These are phyloP conservation scores for Phialocephala subalpina DNA, from an alignment of 2,329 filamentous ascomycete species.

Conservation along the genomic window DNA sequence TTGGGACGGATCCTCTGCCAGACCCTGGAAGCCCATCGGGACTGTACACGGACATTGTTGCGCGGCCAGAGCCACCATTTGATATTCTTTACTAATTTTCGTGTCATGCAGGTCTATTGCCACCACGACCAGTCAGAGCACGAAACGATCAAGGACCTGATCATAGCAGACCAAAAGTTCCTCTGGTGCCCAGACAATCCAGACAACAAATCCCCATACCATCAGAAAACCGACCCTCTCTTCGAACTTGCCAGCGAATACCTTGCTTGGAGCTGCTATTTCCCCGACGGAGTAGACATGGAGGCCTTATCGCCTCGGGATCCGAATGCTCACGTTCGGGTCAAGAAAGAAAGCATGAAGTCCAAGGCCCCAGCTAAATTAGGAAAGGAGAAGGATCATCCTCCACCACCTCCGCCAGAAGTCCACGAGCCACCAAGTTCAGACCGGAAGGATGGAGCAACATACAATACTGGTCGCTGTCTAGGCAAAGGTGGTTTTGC, in stretches of 20 bases:
- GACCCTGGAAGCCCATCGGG: conserved; percentile 26
- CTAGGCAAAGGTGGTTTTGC: conserved; percentile 85
- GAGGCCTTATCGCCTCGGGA: conserved; percentile 72
- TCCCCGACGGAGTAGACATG: conserved; percentile 58
- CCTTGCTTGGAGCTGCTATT: conserved; percentile 37
- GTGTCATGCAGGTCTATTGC: conserved; percentile 41
- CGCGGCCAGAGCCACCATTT: conserved; percentile 30
- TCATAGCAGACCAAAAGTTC: conserved; percentile 22
- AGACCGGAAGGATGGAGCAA: conserved; percentile 73
- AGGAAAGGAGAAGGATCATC: conserved; percentile 67
- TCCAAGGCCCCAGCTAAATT: conserved; percentile 59
- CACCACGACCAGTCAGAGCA: conserved; percentile 34
- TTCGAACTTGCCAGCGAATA: conserved; percentile 27
- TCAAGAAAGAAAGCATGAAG: conserved; percentile 50
- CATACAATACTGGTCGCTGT: conserved; percentile 77
- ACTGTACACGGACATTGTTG: conserved; percentile 30
- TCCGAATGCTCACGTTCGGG: conserved; percentile 65
- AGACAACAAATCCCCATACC: conserved; percentile 29
- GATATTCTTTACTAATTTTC: conserved; percentile 42
- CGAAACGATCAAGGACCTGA: conserved; percentile 23
- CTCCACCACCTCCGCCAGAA: conserved; percentile 67
- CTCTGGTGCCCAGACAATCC: conserved; percentile 13
- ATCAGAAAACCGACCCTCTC: conserved; percentile 28
- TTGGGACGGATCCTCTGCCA: conserved; percentile 35
- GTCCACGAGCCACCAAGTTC: conserved; percentile 70